These are phyloP conservation scores for Pichia occidentalis DNA, from an alignment of 805 yeast species.

Conservation along the genomic window DNA sequence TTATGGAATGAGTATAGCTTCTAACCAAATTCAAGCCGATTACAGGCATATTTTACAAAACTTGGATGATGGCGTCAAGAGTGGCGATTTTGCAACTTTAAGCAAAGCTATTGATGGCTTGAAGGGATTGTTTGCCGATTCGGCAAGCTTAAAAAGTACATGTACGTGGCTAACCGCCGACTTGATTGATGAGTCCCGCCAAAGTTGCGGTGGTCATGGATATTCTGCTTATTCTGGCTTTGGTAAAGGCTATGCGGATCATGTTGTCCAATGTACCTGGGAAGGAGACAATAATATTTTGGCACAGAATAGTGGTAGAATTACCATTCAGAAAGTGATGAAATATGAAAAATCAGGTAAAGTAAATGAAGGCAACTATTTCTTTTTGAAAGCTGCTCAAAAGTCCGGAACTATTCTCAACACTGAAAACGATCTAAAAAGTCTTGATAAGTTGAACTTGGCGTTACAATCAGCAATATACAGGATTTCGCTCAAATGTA, in stretches of 20 bases:
- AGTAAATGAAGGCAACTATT: constrained; percentile 23
- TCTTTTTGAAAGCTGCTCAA: constrained; percentile 27
- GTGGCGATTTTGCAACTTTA: constrained; percentile 40
- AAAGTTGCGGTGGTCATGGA: constrained; percentile 95
- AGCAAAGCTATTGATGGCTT: constrained; percentile 48
- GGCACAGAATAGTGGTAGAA: constrained; percentile 78
- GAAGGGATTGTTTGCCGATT: constrained; percentile 73
- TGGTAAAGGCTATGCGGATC: constrained; percentile 82
- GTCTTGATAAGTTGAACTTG: constrained; percentile 28
- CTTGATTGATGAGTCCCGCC: constrained; percentile 83
- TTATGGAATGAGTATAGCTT: constrained; percentile 69
- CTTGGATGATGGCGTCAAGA: constrained; percentile 48
- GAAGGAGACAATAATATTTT: constrained; percentile 93
- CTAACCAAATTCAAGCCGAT: constrained; percentile 51
- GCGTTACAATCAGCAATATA: constrained; percentile 37
- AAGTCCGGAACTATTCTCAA: constrained; percentile 29
- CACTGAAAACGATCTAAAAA: constrained; percentile 24
- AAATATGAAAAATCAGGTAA: constrained; percentile 35
- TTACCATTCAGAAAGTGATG: constrained; percentile 49
- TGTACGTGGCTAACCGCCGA: constrained; percentile 80
- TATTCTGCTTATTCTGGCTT: constrained; percentile 89
- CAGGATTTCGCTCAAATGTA: constrained; percentile 32
- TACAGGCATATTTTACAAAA: constrained; percentile 44
- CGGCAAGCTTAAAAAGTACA: constrained; percentile 85
- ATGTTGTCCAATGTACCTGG: constrained; percentile 99